Conservation (phyloP, 108 stramenopile species). For the Pseudonitzschia multistriata region DNA sequence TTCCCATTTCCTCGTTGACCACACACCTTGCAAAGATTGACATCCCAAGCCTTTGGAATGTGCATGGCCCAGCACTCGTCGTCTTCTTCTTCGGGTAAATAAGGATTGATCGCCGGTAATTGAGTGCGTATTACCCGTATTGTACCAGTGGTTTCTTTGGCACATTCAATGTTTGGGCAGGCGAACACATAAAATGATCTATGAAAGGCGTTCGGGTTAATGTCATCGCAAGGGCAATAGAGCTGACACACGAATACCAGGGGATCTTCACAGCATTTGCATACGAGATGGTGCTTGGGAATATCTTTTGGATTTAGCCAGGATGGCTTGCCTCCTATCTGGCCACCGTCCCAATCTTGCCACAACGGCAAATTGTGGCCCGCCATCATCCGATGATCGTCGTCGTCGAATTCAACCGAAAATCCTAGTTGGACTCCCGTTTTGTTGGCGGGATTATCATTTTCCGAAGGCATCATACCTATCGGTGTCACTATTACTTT, state of each 20-base stretch:
- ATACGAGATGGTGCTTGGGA: conserved; percentile 24
- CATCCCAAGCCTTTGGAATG: conserved; percentile 46
- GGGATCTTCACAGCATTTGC: conserved; percentile 31
- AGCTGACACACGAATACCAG: conserved; percentile 66
- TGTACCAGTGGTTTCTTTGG: conserved; percentile 16
- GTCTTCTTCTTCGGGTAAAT: conserved; percentile 50
- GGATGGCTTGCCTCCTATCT: conserved; percentile 66
- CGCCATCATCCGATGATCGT: conserved; percentile 24
- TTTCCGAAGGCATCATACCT: neutral
- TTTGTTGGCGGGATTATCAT: neutral
- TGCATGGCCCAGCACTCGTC: conserved; percentile 62
- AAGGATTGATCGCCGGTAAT: conserved; percentile 67
- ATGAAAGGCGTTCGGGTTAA: conserved; percentile 67
- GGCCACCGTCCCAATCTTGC: conserved; percentile 84
- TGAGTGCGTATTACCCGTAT: conserved; percentile 72
- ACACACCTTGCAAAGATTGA: conserved; percentile 69
- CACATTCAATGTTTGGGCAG: conserved; percentile 56
- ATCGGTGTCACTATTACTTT: too few species aligned
- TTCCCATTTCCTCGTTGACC: conserved; percentile 58
- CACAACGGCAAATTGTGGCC: conserved; percentile 57
- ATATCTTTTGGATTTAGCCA: conserved; percentile 83
- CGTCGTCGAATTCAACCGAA: conserved; percentile 36
- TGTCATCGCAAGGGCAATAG: conserved; percentile 75
- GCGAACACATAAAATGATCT: conserved; percentile 80
- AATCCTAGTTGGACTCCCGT: conserved; percentile 46